Evolutionary conservation across 805 yeast species (phyloP), one percentile per base, ranked within the genome.

Genomic region (Saccharomycopsis sp.): DNA sequence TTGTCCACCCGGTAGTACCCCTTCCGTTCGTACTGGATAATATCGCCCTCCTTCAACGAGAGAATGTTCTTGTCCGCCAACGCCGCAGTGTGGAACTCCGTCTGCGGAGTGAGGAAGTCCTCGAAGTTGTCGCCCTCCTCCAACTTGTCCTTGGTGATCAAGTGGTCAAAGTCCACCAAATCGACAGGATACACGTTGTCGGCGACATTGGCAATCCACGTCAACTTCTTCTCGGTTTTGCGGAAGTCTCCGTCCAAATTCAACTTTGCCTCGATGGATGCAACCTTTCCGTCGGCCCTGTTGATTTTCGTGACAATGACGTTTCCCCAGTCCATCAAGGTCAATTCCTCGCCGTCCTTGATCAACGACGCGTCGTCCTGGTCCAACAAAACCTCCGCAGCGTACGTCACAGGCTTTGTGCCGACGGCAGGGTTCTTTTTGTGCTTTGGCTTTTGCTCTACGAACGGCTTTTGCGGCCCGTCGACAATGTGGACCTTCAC

Each of bases 261-360:
- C 66, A 92, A 78, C 65, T 83, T 85, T 57, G 90, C 97, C 56
- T 82, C 86, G 61, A 92, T 75, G 2, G 85, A 75, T 52, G 76
- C 77, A 57, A 87, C 87, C 44, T 76, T 63, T 50, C 70, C 71
- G 52, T 73, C 87, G 62, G 82, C 84, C 70, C 81, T 84, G 70
- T 74, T 74, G 68, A 91, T 80, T 70, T 82, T 82, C 64, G 86
- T 81, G 64, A 91, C 76, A 64, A 92, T 87, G 59, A 84, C 87
- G 71, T 92, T 92, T 79, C 97, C 98, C 98, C 98, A 92, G 75
- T 92, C 97, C 98, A 92, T 92, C 67, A 92, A 81, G n/a, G 98
- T 92, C 62, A 91, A 78, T 76, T 92, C 98, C 75, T 92, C 98
- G 63, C 87, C 89, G 64, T 79, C 83, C 50, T 79, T 71, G 5